Evolutionary conservation across 768 basidiomycete genomes (phyloP).

Genomic region (Tubosaeta sp.): DNA sequence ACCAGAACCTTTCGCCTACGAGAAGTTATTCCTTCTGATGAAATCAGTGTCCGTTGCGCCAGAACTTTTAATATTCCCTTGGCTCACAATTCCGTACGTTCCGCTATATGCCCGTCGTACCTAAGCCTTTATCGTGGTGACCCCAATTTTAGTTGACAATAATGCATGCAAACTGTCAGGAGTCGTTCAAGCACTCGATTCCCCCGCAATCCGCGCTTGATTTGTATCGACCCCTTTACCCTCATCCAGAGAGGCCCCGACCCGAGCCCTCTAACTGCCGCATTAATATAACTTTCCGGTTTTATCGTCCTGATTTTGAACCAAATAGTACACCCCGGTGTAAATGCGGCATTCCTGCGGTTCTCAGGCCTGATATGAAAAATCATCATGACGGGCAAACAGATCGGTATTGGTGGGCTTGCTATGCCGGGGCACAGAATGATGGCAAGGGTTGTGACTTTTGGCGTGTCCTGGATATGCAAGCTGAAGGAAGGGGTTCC

Average conservation of each 20-base stretch:
- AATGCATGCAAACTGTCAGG: slow-evolving; percentile 85
- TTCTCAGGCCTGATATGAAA: slow-evolving; percentile 78
- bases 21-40: slow-evolving; percentile 67
- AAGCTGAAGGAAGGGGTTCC: slow-evolving; percentile 60
- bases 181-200: slow-evolving; percentile 74
- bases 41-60: slow-evolving; percentile 52
- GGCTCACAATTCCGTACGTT: slow-evolving; percentile 69
- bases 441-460: slow-evolving; percentile 78
- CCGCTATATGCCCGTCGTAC: slow-evolving; percentile 1
- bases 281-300: slow-evolving; percentile 85
- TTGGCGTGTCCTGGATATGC: slow-evolving; percentile 72
- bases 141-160: slow-evolving; percentile 55
- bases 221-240: slow-evolving; percentile 58
- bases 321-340: slow-evolving; percentile 65
- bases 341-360: slow-evolving; percentile 66
- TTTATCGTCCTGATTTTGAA: slow-evolving; percentile 78
- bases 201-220: slow-evolving; percentile 71
- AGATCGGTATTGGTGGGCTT: slow-evolving; percentile 71
- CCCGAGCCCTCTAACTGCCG: slow-evolving; percentile 57
- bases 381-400: slow-evolving; percentile 50
- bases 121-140: not conserved
- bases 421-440: slow-evolving; percentile 77
- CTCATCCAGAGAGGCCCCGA: slow-evolving; percentile 27
- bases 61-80: slow-evolving; percentile 76
- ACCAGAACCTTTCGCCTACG: slow-evolving; percentile 67